Conservation (phyloP, 2,329 filamentous ascomycete species). For the Fusarium humuli region DNA sequence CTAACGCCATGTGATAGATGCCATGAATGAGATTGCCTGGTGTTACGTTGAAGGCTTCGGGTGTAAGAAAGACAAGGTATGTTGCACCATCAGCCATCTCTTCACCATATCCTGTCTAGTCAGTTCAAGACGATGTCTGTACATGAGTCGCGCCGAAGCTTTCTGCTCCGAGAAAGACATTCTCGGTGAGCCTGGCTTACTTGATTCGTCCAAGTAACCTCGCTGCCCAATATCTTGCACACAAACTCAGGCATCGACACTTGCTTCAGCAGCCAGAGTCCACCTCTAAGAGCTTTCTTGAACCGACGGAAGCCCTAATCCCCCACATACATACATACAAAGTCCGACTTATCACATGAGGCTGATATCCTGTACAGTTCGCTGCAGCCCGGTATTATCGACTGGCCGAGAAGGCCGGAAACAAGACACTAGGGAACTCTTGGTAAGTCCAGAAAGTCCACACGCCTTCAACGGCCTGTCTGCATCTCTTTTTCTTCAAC, state of each 20-base stretch:
- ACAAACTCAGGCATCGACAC: constrained; percentile 24
- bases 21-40: constrained; percentile 97
- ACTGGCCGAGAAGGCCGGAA: constrained; percentile 87
- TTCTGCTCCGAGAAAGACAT: neutral
- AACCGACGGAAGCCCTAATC: constrained; percentile 8
- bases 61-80: constrained; percentile 97
- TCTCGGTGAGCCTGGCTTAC: constrained; percentile 29
- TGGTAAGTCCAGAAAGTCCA: constrained; percentile 77
- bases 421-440: constrained; percentile 91
- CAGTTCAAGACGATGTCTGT: constrained; percentile 10
- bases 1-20: constrained; percentile 67
- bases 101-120: constrained; percentile 11
- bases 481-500: constrained; percentile 17
- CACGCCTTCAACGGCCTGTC: constrained; percentile 36
- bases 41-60: constrained; percentile 98
- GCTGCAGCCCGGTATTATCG: constrained; percentile 90
- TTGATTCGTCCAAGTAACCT: constrained; percentile 30
- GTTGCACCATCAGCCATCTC: constrained; percentile 52
- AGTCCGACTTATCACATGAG: constrained; percentile 55
- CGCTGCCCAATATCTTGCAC: constrained; percentile 29
- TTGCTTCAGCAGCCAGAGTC: neutral
- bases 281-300: constrained; percentile 1
- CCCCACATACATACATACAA: constrained; percentile 16
- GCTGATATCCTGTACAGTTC: constrained; percentile 69
- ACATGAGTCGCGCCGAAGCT: constrained; percentile 15